phyloP scores from a whole-genome alignment of 768 basidiomycete genomes.

The Lepiota venenata region DNA sequence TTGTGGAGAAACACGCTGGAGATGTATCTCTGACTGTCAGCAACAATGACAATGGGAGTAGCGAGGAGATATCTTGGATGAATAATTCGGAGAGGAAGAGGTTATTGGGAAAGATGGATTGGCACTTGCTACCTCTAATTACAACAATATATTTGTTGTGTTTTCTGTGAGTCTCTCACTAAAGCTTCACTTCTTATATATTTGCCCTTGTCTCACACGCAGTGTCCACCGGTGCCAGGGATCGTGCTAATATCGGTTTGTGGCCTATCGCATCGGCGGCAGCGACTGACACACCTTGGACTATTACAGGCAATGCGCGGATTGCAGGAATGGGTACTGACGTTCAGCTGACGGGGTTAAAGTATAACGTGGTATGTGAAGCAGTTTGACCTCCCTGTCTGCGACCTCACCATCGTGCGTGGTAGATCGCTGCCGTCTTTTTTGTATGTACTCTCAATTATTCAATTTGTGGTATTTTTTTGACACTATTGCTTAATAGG shows the following conservation, averaged over 20 bases:
- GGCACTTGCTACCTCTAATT: conserved; percentile 41
- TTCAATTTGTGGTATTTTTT: background rate
- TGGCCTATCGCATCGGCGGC: background rate
- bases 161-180: conserved; percentile 46
- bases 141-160: conserved; percentile 42
- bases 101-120: conserved; percentile 39
- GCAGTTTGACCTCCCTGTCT: background rate
- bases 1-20: too few species aligned
- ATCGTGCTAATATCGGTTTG: conserved; percentile 32
- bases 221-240: conserved; percentile 17
- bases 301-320: conserved; percentile 23
- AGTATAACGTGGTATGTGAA: conserved; percentile 30
- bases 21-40: too few species aligned
- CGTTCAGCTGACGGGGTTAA: conserved; percentile 25
- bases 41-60: too few species aligned
- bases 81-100: conserved; percentile 19
- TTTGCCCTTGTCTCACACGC: background rate
- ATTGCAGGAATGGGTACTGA: conserved; percentile 32
- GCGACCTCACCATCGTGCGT: background rate
- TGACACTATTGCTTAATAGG: conserved; percentile 13
- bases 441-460: conserved; percentile 21
- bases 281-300: background rate
- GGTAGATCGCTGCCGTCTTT: conserved; percentile 31
- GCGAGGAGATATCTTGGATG: background rate
- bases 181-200: background rate